Evolutionary conservation across 163 green algal genomes (phyloP).

Genomic region (Trebouxia gelatinosa): DNA sequence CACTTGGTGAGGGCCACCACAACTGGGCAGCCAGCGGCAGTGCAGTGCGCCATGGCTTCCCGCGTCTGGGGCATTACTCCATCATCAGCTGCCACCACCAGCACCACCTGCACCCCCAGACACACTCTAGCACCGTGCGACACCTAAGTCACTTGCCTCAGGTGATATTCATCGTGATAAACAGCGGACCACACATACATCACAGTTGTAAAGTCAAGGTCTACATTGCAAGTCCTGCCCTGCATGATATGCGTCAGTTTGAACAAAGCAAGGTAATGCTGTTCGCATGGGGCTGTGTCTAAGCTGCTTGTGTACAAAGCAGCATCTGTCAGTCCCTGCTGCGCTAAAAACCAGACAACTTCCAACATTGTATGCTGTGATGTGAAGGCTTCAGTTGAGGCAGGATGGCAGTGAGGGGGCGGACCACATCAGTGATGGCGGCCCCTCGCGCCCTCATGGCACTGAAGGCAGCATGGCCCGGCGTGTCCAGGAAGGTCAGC

Average conservation of each 20-base stretch:
- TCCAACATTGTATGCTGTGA: background rate
- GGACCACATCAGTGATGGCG: constrained; percentile 70
- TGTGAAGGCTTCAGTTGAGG: background rate
- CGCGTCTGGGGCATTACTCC: constrained; percentile 86
- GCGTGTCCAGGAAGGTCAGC: constrained; percentile 87
- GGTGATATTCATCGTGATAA: background rate
- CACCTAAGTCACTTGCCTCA: background rate
- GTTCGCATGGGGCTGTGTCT: too few species aligned
- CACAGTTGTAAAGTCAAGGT: too few species aligned
- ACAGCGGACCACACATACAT: too few species aligned
- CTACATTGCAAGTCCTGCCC: background rate
- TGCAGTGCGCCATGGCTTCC: constrained; percentile 84
- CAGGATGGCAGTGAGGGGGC: background rate
- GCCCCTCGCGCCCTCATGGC: constrained; percentile 78
- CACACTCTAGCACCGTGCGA: background rate
- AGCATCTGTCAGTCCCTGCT: background rate
- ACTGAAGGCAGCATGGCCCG: constrained; percentile 82
- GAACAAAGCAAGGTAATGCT: background rate
- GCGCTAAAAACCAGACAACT: too few species aligned
- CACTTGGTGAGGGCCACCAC: constrained; percentile 93
- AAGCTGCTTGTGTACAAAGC: too few species aligned
- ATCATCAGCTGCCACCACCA: constrained; percentile 84
- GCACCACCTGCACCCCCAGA: constrained; percentile 49
- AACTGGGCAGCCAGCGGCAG: constrained; percentile 74
- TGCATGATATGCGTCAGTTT: too few species aligned